These are phyloP conservation scores for Tricholoma furcatifolium DNA, from an alignment of 768 basidiomycete genomes.

Conservation along the genomic window DNA sequence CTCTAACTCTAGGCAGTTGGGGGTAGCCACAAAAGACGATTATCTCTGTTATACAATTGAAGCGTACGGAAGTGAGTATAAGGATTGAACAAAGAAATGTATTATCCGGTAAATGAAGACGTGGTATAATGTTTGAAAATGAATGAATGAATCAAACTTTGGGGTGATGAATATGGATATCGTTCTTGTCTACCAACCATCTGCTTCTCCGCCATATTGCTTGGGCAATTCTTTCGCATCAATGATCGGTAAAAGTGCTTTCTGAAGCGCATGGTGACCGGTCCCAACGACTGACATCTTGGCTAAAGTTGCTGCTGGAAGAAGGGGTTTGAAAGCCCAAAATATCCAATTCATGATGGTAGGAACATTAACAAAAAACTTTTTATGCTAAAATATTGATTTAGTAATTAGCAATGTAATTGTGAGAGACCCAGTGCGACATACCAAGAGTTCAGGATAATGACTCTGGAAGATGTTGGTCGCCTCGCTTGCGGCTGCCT, in stretches of 20 bases:
- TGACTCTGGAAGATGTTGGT: slow-evolving; percentile 72
- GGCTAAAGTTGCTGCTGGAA: slow-evolving; percentile 70
- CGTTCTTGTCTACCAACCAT: slow-evolving; percentile 41
- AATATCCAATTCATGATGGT: slow-evolving; percentile 77
- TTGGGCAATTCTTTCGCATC: slow-evolving; percentile 58
- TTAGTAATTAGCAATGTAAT: background rate
- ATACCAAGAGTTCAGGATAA: slow-evolving; percentile 77
- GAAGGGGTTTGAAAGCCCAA: slow-evolving; percentile 76
- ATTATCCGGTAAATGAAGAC: too few relatives aligned
- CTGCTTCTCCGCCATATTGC: slow-evolving; percentile 68
- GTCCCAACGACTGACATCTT: slow-evolving; percentile 81
- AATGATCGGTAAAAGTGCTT: slow-evolving; percentile 59
- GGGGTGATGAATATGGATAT: background rate
- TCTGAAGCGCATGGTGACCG: slow-evolving; percentile 55
- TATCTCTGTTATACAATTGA: too few relatives aligned
- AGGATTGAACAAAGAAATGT: too few relatives aligned
- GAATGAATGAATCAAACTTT: background rate
- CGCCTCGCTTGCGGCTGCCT: slow-evolving; percentile 74
- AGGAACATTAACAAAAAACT: slow-evolving; percentile 84
- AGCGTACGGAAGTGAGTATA: too few relatives aligned
- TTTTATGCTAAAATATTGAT: slow-evolving; percentile 55
- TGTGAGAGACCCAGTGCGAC: slow-evolving; percentile 16
- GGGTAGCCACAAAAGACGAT: too few relatives aligned
- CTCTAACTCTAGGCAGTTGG: too few relatives aligned
- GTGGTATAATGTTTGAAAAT: background rate